Evolutionary conservation across 371 early-diverging fungal genomes (phyloP).

Genomic region (Ordospora pajunii): DNA sequence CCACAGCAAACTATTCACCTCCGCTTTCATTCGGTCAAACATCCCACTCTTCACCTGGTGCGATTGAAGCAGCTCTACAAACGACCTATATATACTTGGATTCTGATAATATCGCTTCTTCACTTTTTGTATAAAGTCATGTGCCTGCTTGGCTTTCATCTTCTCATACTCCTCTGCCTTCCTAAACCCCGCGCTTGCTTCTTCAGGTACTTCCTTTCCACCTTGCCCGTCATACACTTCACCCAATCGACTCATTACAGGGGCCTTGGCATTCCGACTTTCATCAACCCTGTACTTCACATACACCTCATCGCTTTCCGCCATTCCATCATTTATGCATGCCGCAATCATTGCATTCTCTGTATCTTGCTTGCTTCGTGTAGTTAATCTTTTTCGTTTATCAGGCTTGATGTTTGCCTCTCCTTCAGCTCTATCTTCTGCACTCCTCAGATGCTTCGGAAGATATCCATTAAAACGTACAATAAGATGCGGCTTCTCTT

Average conservation of each 20-base stretch:
- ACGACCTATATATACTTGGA: slow-evolving; percentile 51
- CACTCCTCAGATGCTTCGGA: slow-evolving; percentile 64
- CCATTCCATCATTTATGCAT: neutral
- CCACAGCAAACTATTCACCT: slow-evolving; percentile 47
- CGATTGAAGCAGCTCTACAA: slow-evolving; percentile 54
- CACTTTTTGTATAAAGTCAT: slow-evolving; percentile 57
- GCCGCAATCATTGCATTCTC: neutral
- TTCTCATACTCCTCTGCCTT: slow-evolving; percentile 10
- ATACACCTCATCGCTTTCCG: neutral
- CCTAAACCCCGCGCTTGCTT: neutral
- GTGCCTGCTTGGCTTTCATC: slow-evolving; percentile 42
- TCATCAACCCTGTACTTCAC: neutral
- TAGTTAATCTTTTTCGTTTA: neutral
- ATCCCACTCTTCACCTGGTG: slow-evolving; percentile 28
- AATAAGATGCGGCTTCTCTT: slow-evolving; percentile 77
- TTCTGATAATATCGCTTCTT: slow-evolving; percentile 53
- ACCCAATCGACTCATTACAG: neutral
- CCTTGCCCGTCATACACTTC: neutral
- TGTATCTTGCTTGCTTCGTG: neutral
- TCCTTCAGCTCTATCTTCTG: neutral
- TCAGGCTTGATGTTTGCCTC: neutral
- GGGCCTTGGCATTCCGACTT: neutral
- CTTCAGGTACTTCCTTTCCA: neutral
- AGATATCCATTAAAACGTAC: slow-evolving; percentile 95
- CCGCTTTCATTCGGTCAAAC: slow-evolving; percentile 39